Conservation (phyloP, 768 basidiomycete species). For the Rossbeevera mucosa region DNA sequence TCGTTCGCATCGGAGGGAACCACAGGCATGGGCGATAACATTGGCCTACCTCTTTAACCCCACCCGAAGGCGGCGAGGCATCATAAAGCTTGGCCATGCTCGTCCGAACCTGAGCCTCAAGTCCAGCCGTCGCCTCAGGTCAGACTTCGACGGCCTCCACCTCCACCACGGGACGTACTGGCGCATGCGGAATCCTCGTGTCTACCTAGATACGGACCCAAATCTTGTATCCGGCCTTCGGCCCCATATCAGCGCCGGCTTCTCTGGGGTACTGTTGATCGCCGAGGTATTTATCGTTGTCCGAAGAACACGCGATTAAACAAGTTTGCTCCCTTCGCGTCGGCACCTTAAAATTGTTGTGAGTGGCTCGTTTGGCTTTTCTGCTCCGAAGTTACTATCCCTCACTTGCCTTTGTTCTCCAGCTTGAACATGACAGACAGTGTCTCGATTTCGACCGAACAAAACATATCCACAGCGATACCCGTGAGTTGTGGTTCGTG, state of each 20-base stretch:
- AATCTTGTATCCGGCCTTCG: neutral
- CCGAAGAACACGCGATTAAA: neutral
- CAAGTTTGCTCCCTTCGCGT: neutral
- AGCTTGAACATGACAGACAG: constrained; percentile 4
- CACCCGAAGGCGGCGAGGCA: neutral
- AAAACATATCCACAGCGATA: neutral
- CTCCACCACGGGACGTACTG: neutral
- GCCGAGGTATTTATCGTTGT: too few relatives aligned
- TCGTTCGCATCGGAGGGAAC: neutral
- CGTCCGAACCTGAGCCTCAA: neutral
- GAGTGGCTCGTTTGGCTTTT: neutral
- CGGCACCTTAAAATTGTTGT: neutral
- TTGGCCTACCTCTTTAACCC: neutral
- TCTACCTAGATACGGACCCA: neutral
- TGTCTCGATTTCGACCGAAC: neutral
- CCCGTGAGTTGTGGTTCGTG: constrained; percentile 11
- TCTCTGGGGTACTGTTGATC: neutral
- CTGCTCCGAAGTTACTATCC: neutral
- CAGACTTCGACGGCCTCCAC: neutral
- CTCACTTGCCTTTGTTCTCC: neutral
- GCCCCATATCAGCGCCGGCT: neutral
- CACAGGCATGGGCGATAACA: neutral
- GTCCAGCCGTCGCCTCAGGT: neutral
- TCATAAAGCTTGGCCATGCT: neutral
- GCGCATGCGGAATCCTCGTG: neutral